These are phyloP conservation scores for Cytospora schulzeri DNA, from an alignment of 2,329 filamentous ascomycete genomes.

Conservation along the genomic window DNA sequence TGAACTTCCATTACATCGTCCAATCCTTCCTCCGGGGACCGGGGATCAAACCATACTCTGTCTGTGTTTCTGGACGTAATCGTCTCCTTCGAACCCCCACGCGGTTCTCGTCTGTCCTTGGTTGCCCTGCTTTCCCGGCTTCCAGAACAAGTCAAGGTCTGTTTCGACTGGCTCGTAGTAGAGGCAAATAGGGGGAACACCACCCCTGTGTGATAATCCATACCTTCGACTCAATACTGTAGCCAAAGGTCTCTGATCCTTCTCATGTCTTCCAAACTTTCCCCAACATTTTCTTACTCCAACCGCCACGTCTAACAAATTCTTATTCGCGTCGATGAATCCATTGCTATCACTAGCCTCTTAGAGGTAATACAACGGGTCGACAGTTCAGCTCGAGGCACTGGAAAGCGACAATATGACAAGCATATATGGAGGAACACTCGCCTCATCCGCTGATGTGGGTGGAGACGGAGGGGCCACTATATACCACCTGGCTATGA, in stretches of 20 bases:
- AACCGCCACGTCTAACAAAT: constrained; percentile 15
- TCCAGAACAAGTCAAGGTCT: constrained; percentile 44
- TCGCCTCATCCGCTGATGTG: constrained; percentile 17
- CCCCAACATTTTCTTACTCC: constrained; percentile 18
- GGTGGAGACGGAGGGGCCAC: constrained; percentile 26
- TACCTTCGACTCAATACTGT: constrained; percentile 29
- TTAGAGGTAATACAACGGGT: constrained; percentile 29
- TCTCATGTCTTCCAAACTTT: constrained; percentile 32
- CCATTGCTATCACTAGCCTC: constrained; percentile 36
- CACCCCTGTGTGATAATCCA: constrained; percentile 27
- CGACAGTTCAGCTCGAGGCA: constrained; percentile 11
- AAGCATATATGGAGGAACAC: constrained; percentile 1
- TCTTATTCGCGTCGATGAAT: constrained; percentile 24
- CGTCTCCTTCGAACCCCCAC: constrained; percentile 31
- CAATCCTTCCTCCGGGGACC: constrained; percentile 37
- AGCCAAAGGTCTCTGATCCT: constrained; percentile 41
- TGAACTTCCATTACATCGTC: constrained; percentile 31
- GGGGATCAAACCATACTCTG: constrained; percentile 32
- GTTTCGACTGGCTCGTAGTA: constrained; percentile 49
- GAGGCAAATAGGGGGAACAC: constrained; percentile 34
- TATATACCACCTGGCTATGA: constrained; percentile 28
- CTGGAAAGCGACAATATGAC: constrained; percentile 22
- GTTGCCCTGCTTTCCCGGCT: constrained; percentile 33
- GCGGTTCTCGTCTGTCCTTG: constrained; percentile 39
- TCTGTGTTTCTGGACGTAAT: constrained; percentile 35